Evolutionary conservation across 2,329 filamentous ascomycete genomes (phyloP).

Genomic region (Arachnomyces sp.): DNA sequence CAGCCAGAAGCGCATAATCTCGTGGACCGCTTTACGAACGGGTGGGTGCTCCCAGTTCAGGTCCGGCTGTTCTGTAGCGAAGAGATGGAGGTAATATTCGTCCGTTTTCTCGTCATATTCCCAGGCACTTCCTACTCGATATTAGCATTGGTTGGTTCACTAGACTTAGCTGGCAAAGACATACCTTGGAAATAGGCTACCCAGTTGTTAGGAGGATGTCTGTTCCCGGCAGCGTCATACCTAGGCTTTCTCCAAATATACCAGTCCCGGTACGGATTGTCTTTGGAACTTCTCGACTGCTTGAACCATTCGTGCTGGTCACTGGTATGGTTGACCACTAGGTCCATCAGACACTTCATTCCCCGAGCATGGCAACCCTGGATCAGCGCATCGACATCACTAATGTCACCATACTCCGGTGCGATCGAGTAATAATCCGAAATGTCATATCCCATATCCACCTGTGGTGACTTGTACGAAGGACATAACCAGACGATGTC

Average conservation of each 20-base stretch:
- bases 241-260: conserved; percentile 53
- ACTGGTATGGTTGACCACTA: conserved; percentile 72
- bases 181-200: conserved; percentile 38
- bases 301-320: conserved; percentile 66
- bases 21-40: conserved; percentile 62
- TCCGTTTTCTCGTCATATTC: conserved; percentile 62
- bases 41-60: conserved; percentile 73
- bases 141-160: conserved; percentile 40
- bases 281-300: conserved; percentile 54
- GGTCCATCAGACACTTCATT: conserved; percentile 65
- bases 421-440: conserved; percentile 59
- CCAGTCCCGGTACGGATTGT: conserved; percentile 61
- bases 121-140: conserved; percentile 42
- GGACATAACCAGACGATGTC: conserved; percentile 53
- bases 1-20: conserved; percentile 72
- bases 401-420: conserved; percentile 57
- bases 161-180: background rate
- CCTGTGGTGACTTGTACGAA: conserved; percentile 47
- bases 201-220: conserved; percentile 71
- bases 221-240: conserved; percentile 49
- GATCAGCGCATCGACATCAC: conserved; percentile 58
- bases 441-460: conserved; percentile 44
- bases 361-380: conserved; percentile 52
- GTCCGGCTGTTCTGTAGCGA: conserved; percentile 68
- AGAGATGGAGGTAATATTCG: conserved; percentile 73